Percentiles rank a stretch among this genome's conserved stretches.
Evolutionary conservation across 345 rosid species (phyloP).

Genomic region (Citrus inodora): DNA sequence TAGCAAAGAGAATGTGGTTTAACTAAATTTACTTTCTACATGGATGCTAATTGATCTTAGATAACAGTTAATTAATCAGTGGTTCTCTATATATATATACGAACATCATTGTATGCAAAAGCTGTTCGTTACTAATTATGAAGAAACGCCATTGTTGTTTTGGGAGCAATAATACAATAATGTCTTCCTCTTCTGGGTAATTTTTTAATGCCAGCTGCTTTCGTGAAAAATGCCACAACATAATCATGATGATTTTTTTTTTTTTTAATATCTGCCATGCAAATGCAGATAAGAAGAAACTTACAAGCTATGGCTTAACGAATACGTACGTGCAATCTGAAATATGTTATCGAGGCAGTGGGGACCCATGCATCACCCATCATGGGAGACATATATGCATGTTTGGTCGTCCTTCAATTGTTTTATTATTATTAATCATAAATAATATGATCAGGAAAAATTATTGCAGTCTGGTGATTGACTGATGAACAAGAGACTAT

Average conservation of each 20-base stretch:
- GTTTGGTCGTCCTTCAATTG: conserved; percentile 23
- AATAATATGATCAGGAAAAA: not conserved
- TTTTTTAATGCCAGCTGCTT: no score
- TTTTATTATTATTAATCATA: not conserved
- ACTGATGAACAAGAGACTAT: conserved; percentile 13
- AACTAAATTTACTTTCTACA: not conserved
- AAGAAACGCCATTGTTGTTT: no score
- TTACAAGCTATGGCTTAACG: conserved; percentile 28
- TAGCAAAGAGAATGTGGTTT: not conserved
- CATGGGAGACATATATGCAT: conserved; percentile 42
- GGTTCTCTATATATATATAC: not conserved
- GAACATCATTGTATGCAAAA: no score
- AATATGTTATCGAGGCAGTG: conserved; percentile 21
- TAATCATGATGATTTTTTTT: no score
- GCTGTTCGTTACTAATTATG: no score
- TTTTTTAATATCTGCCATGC: not conserved
- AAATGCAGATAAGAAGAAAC: not conserved
- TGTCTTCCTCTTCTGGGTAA: no score
- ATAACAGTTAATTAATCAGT: not conserved
- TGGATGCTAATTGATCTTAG: not conserved
- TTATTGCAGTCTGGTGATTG: not conserved
- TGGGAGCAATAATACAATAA: no score
- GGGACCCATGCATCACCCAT: conserved; percentile 62
- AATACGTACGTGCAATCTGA: not conserved
- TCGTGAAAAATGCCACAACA: no score